Percentiles rank a stretch among this genome's conserved stretches.
phyloP scores from a whole-genome alignment of 331 rosid genomes.

The Rosa hybrid region DNA sequence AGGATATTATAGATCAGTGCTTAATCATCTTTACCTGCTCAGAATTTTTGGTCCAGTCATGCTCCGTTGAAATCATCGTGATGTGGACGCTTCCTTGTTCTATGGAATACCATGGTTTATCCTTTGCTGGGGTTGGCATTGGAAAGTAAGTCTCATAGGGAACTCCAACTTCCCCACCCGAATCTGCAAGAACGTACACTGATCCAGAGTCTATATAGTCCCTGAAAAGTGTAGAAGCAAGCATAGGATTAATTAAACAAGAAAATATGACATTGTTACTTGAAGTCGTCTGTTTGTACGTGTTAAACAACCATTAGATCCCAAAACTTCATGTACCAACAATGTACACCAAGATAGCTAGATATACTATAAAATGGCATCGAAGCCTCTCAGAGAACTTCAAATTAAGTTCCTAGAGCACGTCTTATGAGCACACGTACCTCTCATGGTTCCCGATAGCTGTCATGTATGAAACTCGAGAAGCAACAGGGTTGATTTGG shows the following conservation, averaged over 20 bases:
- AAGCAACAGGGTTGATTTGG: conserved; percentile 60
- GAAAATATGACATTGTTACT: background rate
- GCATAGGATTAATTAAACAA: background rate
- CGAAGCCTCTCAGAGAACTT: background rate
- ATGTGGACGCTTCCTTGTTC: conserved; percentile 80
- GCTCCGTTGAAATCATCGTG: conserved; percentile 87
- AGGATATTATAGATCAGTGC: background rate
- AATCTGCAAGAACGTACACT: conserved; percentile 59
- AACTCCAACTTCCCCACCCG: conserved; percentile 93
- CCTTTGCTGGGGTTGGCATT: conserved; percentile 72
- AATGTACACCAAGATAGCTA: too few relatives aligned
- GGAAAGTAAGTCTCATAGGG: conserved; percentile 81
- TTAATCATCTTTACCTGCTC: conserved; percentile 52
- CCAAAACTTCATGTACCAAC: too few relatives aligned
- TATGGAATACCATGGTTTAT: conserved; percentile 92
- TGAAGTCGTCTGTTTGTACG: background rate
- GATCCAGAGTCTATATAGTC: conserved; percentile 65
- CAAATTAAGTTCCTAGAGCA: too few relatives aligned
- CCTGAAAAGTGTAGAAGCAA: conserved; percentile 28
- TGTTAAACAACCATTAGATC: too few relatives aligned
- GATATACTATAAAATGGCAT: background rate
- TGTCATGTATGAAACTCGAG: conserved; percentile 79
- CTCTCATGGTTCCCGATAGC: conserved; percentile 95
- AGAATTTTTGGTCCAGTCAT: conserved; percentile 56
- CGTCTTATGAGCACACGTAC: conserved; percentile 26